Evolutionary conservation across 768 basidiomycete genomes (phyloP).

Genomic region (Tremella mesenterica): DNA sequence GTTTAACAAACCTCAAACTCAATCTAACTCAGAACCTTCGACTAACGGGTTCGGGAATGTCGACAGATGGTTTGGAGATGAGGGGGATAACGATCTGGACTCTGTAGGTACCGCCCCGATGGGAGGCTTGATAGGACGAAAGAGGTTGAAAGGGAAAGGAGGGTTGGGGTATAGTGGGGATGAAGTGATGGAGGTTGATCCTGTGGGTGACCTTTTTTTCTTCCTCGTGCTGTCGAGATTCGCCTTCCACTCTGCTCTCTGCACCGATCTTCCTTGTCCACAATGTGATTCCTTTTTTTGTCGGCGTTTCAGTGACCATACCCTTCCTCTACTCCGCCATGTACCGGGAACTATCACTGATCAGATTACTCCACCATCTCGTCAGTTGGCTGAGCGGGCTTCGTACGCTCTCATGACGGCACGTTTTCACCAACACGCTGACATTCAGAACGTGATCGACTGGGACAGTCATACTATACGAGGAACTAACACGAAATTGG

Average conservation of each 20-base stretch:
- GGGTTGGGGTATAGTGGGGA: constrained; percentile 35
- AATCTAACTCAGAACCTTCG: too few species aligned
- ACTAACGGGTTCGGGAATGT: constrained; percentile 51
- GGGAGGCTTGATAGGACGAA: constrained; percentile 26
- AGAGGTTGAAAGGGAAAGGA: constrained; percentile 31
- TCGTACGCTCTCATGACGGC: too few species aligned
- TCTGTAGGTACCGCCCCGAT: constrained; percentile 7
- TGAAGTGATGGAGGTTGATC: constrained; percentile 42
- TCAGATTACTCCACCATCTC: too few species aligned
- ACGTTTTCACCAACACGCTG: too few species aligned
- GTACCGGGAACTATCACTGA: too few species aligned
- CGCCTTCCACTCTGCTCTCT: too few species aligned
- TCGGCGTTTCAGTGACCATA: too few species aligned
- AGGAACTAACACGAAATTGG: constrained; percentile 76
- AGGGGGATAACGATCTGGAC: constrained; percentile 21
- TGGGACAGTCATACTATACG: constrained; percentile 97
- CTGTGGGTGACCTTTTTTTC: constrained; percentile 31
- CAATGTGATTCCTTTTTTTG: too few species aligned
- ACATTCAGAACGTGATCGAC: constrained; percentile 80
- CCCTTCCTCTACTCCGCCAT: too few species aligned
- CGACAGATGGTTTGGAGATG: constrained; percentile 14
- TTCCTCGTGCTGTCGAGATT: too few species aligned
- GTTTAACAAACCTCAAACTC: constrained; percentile 50
- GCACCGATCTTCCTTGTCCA: too few species aligned
- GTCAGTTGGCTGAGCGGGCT: constrained; percentile 4